These are phyloP conservation scores for Aspergillus flavus DNA, from an alignment of 2,329 filamentous ascomycete species.

Conservation along the genomic window DNA sequence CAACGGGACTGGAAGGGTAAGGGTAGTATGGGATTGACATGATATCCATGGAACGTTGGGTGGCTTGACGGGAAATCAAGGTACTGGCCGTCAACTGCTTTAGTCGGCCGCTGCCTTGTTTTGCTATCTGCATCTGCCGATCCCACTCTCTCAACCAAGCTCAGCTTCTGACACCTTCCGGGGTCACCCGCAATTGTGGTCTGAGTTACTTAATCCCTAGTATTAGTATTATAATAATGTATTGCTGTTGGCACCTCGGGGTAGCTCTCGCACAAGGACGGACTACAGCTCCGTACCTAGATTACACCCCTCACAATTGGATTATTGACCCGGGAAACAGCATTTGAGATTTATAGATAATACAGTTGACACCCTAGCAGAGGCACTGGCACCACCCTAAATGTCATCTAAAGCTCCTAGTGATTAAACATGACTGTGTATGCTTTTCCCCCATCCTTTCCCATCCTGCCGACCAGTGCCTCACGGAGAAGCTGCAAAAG, in stretches of 20 bases:
- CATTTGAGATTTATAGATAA: constrained; percentile 15
- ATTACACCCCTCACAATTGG: background rate
- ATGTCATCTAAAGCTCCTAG: constrained; percentile 14
- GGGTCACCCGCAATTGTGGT: background rate
- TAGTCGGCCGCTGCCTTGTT: background rate
- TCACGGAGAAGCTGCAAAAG: constrained; percentile 17
- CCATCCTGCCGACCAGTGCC: constrained; percentile 22
- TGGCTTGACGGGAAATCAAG: background rate
- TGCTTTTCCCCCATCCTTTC: constrained; percentile 27
- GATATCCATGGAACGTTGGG: background rate
- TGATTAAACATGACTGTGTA: constrained; percentile 16
- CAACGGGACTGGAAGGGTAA: background rate
- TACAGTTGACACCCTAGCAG: constrained; percentile 15
- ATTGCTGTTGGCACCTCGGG: background rate
- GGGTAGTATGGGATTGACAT: background rate
- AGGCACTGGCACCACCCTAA: constrained; percentile 17
- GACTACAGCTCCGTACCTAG: background rate
- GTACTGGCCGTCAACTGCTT: background rate
- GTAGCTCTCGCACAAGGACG: background rate
- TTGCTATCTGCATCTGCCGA: constrained; percentile 1
- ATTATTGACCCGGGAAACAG: background rate
- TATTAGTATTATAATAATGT: too few relatives aligned
- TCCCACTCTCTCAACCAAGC: background rate
- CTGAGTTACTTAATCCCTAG: background rate
- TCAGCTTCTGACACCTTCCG: background rate